Base-by-base conservation (phyloP, 2,329 filamentous ascomycete genomes). In the Hortaea werneckii region DNA sequence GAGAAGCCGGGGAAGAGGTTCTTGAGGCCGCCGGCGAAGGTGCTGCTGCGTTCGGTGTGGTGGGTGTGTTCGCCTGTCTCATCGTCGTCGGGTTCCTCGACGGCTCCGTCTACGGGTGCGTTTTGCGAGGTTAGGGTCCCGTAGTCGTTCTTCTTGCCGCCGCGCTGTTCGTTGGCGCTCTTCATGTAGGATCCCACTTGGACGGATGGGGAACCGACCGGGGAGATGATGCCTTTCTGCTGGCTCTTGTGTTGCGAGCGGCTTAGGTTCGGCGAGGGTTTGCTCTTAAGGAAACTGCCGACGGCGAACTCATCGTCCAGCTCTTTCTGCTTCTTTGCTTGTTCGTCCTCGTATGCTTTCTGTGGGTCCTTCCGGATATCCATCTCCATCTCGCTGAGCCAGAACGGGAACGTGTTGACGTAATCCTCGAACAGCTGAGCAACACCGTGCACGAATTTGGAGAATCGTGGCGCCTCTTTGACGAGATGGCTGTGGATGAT, bases 361-460 rank as follows among this genome's bases (percentile, higher is more conserved):
- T 92, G 85, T 0, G 92, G 92, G 62, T 96, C 89, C 62, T 86
- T 87, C 55, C 90, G 83, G 61, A 98, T 98, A 62, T 98, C 92
- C 29, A 79, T 86, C 62, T 95, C 90, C 38, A 96, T 75, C 51
- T 94, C 85, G 58, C 83, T 83, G 30, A 96, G 77, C 92, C 92
- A 98, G 71, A 96, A 95, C 10, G 92, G 92, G 59, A 96, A 81
- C 51, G 80, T 89, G 68, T 96, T 96, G 65, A 98, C 89, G 60
- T 95, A 80, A 65, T 98, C 71, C 59, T 96, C 92, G 56, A 96
- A 96, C 2, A 98, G 75, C 35, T 83, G 82, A 6, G 90, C 89
- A 4, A 94, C 82, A 50, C 92, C 92, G 58, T 98, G 90, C 2
- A 94, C 85, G 57, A 96, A 98, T 65, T 98, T 98, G 58, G 88